Conservation (phyloP, 257 asterid genomes). For the Cordia subcordata region DNA sequence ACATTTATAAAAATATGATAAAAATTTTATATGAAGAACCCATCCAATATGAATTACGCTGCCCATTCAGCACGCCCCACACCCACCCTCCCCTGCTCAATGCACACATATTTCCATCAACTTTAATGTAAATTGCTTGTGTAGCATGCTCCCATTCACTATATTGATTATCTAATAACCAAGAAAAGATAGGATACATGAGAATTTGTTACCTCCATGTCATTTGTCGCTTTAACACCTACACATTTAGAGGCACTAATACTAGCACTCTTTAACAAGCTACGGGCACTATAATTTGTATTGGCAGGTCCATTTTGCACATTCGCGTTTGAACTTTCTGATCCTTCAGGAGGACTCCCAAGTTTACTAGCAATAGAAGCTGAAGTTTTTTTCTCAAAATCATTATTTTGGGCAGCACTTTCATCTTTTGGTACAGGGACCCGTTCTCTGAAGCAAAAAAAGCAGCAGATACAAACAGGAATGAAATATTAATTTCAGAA, state of each 20-base stretch:
- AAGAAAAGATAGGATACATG: background rate
- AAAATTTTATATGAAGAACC: too few relatives aligned
- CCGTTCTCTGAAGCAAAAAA: constrained; percentile 58
- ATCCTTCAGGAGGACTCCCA: constrained; percentile 55
- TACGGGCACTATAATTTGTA: constrained; percentile 59
- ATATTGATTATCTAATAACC: background rate
- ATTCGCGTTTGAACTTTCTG: constrained; percentile 25
- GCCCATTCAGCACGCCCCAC: too few relatives aligned
- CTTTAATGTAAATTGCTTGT: too few relatives aligned
- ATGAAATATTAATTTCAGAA: background rate
- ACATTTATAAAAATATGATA: too few relatives aligned
- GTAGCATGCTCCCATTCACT: too few relatives aligned
- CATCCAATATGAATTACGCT: too few relatives aligned
- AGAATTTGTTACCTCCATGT: constrained; percentile 48
- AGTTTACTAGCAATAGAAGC: constrained; percentile 65
- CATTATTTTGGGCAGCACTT: constrained; percentile 28
- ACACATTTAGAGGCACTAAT: constrained; percentile 86
- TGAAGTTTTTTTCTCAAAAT: constrained; percentile 51
- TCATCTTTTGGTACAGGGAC: constrained; percentile 81
- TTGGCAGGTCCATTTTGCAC: constrained; percentile 34
- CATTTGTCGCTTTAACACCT: constrained; percentile 47
- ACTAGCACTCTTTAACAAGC: constrained; percentile 93
- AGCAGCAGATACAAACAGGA: background rate
- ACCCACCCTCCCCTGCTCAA: too few relatives aligned
- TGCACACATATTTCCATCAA: too few relatives aligned